These are phyloP conservation scores for Amaranthus tricolor DNA, from an alignment of 179 eudicot species.

Conservation along the genomic window DNA sequence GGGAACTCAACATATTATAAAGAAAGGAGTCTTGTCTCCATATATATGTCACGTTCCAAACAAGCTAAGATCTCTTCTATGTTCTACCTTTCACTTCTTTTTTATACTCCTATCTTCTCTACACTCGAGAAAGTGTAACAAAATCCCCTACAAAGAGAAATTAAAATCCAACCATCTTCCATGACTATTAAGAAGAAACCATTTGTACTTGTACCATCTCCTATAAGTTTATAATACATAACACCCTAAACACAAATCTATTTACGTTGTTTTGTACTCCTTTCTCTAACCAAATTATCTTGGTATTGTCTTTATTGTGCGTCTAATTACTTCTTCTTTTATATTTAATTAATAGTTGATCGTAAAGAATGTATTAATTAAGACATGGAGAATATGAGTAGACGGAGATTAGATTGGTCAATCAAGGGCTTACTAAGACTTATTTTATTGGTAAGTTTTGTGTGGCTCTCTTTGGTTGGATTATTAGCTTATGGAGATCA, in stretches of 20 bases:
- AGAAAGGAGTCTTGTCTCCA: conserved; percentile 22
- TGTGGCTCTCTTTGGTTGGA: conserved; percentile 21
- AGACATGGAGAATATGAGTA: conserved; percentile 6
- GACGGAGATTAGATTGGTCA: neutral
- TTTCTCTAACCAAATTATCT: too few species aligned
- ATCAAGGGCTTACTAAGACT: conserved; percentile 12
- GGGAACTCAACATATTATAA: conserved; percentile 30
- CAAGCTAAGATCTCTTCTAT: too few species aligned
- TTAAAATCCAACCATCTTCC: neutral
- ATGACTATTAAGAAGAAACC: neutral
- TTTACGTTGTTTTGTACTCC: too few species aligned
- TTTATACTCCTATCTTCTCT: conserved; percentile 6
- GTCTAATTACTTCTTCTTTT: too few species aligned
- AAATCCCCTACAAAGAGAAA: conserved; percentile 20
- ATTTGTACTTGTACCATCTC: neutral
- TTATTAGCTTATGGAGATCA: conserved; percentile 3
- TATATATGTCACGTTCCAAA: too few species aligned
- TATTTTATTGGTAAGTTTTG: conserved; percentile 3
- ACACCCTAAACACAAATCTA: conserved; percentile 6
- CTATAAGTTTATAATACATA: neutral
- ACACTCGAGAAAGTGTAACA: conserved; percentile 22
- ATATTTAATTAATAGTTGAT: too few species aligned
- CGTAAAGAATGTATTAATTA: too few species aligned
- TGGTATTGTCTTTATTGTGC: too few species aligned
- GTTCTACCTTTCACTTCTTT: neutral